phyloP scores from a whole-genome alignment of 2,329 filamentous ascomycete genomes.

The Botrytis sinoallii region DNA sequence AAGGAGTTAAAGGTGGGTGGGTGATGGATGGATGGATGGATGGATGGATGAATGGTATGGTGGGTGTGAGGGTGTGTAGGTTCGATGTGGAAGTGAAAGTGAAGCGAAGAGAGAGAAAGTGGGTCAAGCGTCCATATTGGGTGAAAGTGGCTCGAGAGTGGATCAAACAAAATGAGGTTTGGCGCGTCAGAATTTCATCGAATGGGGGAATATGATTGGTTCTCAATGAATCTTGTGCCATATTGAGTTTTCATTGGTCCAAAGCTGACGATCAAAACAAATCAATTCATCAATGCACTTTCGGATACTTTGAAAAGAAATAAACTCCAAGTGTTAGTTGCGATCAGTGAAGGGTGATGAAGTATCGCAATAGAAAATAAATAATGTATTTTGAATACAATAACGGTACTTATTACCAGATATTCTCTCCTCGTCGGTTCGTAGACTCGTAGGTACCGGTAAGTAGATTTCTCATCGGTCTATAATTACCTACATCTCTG shows the following conservation, averaged over 20 bases:
- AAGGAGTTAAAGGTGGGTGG: neutral
- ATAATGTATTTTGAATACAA: too few relatives aligned
- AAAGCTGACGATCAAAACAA: neutral
- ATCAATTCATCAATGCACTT: neutral
- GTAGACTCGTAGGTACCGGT: too few relatives aligned
- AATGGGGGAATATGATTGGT: neutral
- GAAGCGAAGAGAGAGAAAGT: neutral
- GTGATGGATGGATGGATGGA: neutral
- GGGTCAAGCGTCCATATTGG: neutral
- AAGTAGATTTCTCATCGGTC: too few relatives aligned
- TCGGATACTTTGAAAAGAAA: neutral
- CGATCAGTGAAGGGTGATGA: neutral
- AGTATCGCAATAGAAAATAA: too few relatives aligned
- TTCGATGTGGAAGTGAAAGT: neutral
- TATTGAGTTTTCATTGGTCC: neutral
- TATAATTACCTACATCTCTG: too few relatives aligned
- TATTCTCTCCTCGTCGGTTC: too few relatives aligned
- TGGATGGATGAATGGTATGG: neutral
- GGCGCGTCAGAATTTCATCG: neutral
- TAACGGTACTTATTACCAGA: too few relatives aligned
- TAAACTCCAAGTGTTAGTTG: neutral
- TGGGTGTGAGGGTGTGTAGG: too few relatives aligned
- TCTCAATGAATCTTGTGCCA: neutral
- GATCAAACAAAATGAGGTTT: neutral
- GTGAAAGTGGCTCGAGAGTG: neutral